A percentile compares a stretch with the other conserved stretches of the same genome.
Evolutionary conservation across 306 rosid genomes (phyloP).

Genomic region (Lathyrus tuberosus): DNA sequence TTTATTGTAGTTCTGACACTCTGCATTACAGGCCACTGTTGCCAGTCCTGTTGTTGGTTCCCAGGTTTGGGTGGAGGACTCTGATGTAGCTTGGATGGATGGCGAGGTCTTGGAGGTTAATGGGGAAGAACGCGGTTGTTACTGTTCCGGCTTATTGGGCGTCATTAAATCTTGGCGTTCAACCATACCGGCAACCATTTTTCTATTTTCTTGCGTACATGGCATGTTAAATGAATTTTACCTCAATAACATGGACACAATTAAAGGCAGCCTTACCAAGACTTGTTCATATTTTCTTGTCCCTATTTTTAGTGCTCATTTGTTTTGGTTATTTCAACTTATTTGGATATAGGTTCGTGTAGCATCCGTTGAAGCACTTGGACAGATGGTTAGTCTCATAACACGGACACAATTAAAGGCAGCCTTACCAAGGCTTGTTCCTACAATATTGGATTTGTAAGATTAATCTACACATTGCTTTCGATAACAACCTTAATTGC

Average conservation of each 20-base stretch:
- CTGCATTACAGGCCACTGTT: no score
- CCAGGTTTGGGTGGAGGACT: no score
- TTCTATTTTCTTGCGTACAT: slow-evolving; percentile 23
- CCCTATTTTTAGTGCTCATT: slow-evolving; percentile 25
- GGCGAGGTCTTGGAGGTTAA: no score
- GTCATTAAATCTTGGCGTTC: no score
- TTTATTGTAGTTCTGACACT: no score
- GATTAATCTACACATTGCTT: slow-evolving; percentile 44
- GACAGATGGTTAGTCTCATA: slow-evolving; percentile 93
- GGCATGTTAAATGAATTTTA: slow-evolving; percentile 9
- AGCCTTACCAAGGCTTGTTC: slow-evolving; percentile 86
- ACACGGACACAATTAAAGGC: slow-evolving; percentile 81
- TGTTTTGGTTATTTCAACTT: slow-evolving; percentile 33
- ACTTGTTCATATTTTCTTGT: slow-evolving; percentile 58
- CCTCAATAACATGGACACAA: slow-evolving; percentile 64
- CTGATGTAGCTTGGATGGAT: no score
- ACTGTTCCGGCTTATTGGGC: no score
- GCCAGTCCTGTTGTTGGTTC: no score
- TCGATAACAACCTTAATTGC: slow-evolving; percentile 15
- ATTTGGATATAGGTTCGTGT: slow-evolving; percentile 63
- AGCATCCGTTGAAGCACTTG: slow-evolving; percentile 89
- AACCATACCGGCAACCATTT: not conserved
- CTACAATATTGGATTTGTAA: slow-evolving; percentile 93
- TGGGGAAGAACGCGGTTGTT: no score
- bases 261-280: slow-evolving; percentile 87